Base-by-base conservation (phyloP, 257 asterid genomes). In the Apocynum venetum region DNA sequence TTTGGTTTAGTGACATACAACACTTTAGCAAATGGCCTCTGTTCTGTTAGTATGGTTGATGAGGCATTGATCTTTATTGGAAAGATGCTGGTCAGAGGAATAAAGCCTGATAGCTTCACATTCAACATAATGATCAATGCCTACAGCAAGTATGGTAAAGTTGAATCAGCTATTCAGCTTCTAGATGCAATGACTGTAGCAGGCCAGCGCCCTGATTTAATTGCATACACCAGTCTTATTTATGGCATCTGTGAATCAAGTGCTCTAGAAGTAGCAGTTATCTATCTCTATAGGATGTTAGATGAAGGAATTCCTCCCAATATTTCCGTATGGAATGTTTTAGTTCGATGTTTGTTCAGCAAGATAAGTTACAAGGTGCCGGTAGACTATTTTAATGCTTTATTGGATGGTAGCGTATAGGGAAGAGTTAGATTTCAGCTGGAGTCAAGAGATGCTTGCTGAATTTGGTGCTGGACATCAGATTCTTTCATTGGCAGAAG, bases 1-100 rank as follows among this genome's bases (percentile, higher is more conserved):
- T 87, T 92, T 53, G 86, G 85, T 65, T 52, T 79, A 41, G 96
- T 89, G 80, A 91, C 96, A 0, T 92, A 88, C 84, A 92, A 94
- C 82, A 90, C 95, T 46, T 81, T 92, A 12, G 73, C 89, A 71
- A 82, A 85, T 13, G 91, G 98, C 55, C 56, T 91, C 75, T 88
- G 86, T 76, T 70, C 70, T 53, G 83, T 77, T 12, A 90, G 87
- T 49, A 82, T 86, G 87, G 55, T 87, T 81, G 90, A 82, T 60
- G 84, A 76, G 83, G 89, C 90, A 6, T 64, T 73, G 79, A 83
- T 79, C 76, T 81, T 90, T 47, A 71, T 94, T 19, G 97, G 93
- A 47, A 91, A 86, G 79, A 91, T 92, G 97, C 79, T 87, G 25
- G 83, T 83, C 5, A 76, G 67, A 67, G 98, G 97, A 48, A 67